Evolutionary conservation across 2,329 filamentous ascomycete species (phyloP), one percentile per base, ranked within the genome.

Genomic region (Sporothrix brunneoviolacea): DNA sequence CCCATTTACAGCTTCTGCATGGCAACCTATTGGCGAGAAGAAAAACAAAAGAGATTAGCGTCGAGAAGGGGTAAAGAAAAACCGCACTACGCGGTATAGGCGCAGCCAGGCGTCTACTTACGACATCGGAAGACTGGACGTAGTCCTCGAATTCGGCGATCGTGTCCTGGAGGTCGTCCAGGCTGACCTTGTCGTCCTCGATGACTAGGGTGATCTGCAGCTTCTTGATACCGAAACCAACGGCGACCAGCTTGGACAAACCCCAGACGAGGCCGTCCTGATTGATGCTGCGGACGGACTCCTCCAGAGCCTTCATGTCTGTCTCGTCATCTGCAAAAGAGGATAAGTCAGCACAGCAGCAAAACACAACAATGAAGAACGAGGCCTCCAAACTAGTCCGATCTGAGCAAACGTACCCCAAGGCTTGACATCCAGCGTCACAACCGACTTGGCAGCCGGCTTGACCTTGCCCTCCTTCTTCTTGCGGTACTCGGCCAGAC

Each of bases 271-370:
- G 88, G 75, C 93, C 93, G 44, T 97, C 91, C 79, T 86, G 83
- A 73, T 91, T 82, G 62, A 97, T 91, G 60, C 75, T 71, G 64
- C 89, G 86, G 62, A 97, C 91, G 58, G 84, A 76, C 28, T 72
- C 77, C 77, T 95, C 89, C 54, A 98, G 77, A 63, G 80, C 81
- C 61, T 74, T 79, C 82, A 97, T 90, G 73, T 94, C 79, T 63
- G 91, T 97, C 84, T 95, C 90, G 64, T 96, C 90, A 73, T 95
- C 88, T n/a, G n/a, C n/a, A n/a, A n/a, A n/a, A n/a, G n/a, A n/a
- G n/a, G n/a, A n/a, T n/a, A n/a, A n/a, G n/a, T n/a, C n/a, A n/a
- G n/a, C n/a, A n/a, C n/a, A n/a, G n/a, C n/a, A n/a, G n/a, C n/a
- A n/a, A n/a, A n/a, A n/a, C n/a, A n/a, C n/a, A n/a, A n/a, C n/a